Base-by-base conservation (phyloP, 1,284 basidiomycete genomes). In the Marasmius fiardii region DNA sequence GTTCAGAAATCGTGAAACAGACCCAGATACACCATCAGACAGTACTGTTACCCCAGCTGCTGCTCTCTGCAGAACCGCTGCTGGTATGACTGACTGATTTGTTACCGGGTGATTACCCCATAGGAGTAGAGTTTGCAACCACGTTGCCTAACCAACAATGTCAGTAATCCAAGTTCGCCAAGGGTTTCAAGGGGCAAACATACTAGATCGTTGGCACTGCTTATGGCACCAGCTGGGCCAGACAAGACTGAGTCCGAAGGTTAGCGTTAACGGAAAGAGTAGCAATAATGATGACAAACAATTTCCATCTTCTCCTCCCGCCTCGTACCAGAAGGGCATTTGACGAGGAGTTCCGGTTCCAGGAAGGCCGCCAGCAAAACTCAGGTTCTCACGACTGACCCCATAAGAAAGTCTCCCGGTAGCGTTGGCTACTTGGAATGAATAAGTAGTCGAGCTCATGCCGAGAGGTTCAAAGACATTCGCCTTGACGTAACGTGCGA, bases 1-100 rank as follows among this genome's bases (percentile, higher is more conserved):
- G 50, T 50, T 73, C 71, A n/a, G 0, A 71, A 68, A 58, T 64
- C 45, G 68, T 69, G 0, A n/a, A 71, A 44, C 65, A 58, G 6
- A 41, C 39, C 3, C 16, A 14, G 39, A 20, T 18, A 41, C 2
- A 7, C 39, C 39, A 41, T 6, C 20, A 20, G 14, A 1, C n/a
- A 26, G 34, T 7, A 67, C 61, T 2, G 60, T 61, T 16, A 64
- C 43, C 3, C 64, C 66, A 16, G 58, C 60, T 16, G 66, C 61
- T 5, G 59, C 63, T 31, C 53, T 64, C 33, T 65, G 35, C 3
- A 68, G 47, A 1, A 64, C 59, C 10, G 58, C 63, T 8, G 58
- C 21, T n/a, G 61, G 62, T 8, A 68, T 63, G 16, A 68, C 58
- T 5, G 47, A 51, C 20, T 59, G 41, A 20, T 61, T 52, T 1